These are phyloP conservation scores for Penicillium corylophilum DNA, from an alignment of 2,329 filamentous ascomycete genomes.

Conservation along the genomic window DNA sequence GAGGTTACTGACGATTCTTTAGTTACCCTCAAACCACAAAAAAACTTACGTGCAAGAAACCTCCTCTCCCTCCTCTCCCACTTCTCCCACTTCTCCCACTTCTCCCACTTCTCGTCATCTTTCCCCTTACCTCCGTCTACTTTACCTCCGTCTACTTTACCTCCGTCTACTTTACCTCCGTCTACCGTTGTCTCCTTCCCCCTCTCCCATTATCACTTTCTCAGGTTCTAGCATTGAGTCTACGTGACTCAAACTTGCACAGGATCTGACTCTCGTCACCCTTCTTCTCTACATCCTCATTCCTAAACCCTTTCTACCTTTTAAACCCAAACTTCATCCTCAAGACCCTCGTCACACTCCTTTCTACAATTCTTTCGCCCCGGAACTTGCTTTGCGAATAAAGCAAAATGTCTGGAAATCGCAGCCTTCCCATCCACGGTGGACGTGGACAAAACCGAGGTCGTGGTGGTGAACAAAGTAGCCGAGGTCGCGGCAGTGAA, in stretches of 20 bases:
- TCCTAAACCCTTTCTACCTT: no score
- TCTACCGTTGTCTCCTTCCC: background rate
- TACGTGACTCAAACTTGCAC: background rate
- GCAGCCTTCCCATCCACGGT: background rate
- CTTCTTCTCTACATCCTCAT: background rate
- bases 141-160: background rate
- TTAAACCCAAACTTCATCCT: no score
- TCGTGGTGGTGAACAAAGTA: slow-evolving; percentile 7
- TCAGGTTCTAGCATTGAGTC: background rate
- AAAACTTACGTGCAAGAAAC: background rate
- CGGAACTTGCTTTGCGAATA: background rate
- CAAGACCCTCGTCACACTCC: background rate
- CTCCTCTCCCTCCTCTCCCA: background rate
- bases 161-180: background rate
- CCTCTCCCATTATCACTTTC: background rate
- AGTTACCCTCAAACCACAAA: background rate
- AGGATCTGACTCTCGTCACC: background rate
- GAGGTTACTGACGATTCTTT: background rate
- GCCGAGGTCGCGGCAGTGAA: slow-evolving; percentile 2
- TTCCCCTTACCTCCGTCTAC: background rate
- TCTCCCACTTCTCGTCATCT: background rate
- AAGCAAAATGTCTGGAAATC: background rate
- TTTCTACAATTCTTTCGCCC: background rate
- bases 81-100: background rate
- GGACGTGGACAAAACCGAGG: slow-evolving; percentile 5